phyloP scores from a whole-genome alignment of 2,329 filamentous ascomycete genomes.

The Helminthosporium solani region DNA sequence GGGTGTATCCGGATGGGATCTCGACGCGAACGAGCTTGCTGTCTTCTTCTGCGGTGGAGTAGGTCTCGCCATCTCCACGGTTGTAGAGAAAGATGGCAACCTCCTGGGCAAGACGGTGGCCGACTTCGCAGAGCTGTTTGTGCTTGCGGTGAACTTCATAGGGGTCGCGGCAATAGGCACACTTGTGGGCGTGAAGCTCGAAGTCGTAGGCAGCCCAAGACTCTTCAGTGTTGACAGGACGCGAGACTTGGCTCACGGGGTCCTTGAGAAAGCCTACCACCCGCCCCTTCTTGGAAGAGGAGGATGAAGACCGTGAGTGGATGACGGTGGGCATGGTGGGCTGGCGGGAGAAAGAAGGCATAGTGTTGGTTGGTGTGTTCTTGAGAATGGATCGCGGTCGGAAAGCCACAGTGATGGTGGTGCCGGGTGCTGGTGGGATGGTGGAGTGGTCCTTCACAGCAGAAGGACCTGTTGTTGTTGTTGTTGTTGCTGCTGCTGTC shows the following conservation, averaged over 20 bases:
- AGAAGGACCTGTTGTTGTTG: slow-evolving; percentile 17
- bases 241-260: slow-evolving; percentile 42
- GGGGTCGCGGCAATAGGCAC: slow-evolving; percentile 47
- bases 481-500: slow-evolving; percentile 21
- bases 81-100: slow-evolving; percentile 49
- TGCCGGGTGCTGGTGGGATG: slow-evolving; percentile 25
- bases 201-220: slow-evolving; percentile 51
- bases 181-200: slow-evolving; percentile 49
- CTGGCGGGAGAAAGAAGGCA: slow-evolving; percentile 33
- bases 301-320: slow-evolving; percentile 23
- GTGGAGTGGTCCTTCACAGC: slow-evolving; percentile 15
- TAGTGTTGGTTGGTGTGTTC: slow-evolving; percentile 29
- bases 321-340: slow-evolving; percentile 39
- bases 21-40: slow-evolving; percentile 49
- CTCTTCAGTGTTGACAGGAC: slow-evolving; percentile 45
- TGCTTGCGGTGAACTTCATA: slow-evolving; percentile 45
- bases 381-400: slow-evolving; percentile 34
- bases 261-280: slow-evolving; percentile 40
- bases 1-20: slow-evolving; percentile 45
- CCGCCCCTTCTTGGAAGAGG: slow-evolving; percentile 34
- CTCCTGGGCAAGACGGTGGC: slow-evolving; percentile 48
- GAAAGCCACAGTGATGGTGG: slow-evolving; percentile 33
- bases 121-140: slow-evolving; percentile 46
- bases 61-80: slow-evolving; percentile 35
- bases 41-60: slow-evolving; percentile 39